Evolutionary conservation across 352 stramenopile genomes (phyloP).

Genomic region (Phytopythium vexans): DNA sequence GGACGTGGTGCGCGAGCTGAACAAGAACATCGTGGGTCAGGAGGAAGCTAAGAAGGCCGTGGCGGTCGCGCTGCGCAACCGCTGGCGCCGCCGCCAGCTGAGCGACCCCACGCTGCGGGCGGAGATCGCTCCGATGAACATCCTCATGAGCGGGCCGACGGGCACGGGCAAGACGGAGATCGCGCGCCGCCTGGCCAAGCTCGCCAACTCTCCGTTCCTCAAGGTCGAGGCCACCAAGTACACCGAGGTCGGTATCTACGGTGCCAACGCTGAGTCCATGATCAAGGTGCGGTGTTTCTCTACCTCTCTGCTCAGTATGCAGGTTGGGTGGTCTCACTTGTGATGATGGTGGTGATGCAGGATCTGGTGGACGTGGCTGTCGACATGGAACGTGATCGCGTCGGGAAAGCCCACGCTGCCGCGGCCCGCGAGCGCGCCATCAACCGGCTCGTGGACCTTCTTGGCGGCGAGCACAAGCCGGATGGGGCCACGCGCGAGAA

Average conservation of each 20-base stretch:
- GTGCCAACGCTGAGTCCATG: conserved; percentile 98
- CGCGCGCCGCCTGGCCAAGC: conserved; percentile 94
- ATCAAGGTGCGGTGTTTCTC: conserved; percentile 59
- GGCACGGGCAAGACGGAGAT: conserved; percentile 99
- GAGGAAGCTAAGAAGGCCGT: conserved; percentile 96
- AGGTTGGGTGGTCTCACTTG: background rate
- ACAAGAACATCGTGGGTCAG: conserved; percentile 97
- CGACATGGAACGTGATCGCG: conserved; percentile 79
- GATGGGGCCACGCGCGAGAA: conserved; percentile 41
- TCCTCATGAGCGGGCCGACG: conserved; percentile 99
- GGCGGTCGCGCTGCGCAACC: conserved; percentile 97
- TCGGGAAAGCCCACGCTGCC: conserved; percentile 81
- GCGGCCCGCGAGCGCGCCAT: conserved; percentile 89
- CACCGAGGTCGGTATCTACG: conserved; percentile 99
- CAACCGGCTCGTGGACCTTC: conserved; percentile 83
- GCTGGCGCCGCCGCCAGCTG: conserved; percentile 95
- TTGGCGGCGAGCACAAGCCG: conserved; percentile 22
- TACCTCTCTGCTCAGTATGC: conserved; percentile 9
- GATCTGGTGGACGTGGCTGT: conserved; percentile 97
- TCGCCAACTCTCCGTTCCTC: conserved; percentile 97
- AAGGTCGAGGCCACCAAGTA: conserved; percentile 99
- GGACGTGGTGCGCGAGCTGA: conserved; percentile 91
- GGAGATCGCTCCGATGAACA: conserved; percentile 98
- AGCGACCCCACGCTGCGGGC: conserved; percentile 70
- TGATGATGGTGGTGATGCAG: background rate